Base-by-base conservation (phyloP, 2,329 filamentous ascomycete genomes). In the Talaromyces pinophilus region DNA sequence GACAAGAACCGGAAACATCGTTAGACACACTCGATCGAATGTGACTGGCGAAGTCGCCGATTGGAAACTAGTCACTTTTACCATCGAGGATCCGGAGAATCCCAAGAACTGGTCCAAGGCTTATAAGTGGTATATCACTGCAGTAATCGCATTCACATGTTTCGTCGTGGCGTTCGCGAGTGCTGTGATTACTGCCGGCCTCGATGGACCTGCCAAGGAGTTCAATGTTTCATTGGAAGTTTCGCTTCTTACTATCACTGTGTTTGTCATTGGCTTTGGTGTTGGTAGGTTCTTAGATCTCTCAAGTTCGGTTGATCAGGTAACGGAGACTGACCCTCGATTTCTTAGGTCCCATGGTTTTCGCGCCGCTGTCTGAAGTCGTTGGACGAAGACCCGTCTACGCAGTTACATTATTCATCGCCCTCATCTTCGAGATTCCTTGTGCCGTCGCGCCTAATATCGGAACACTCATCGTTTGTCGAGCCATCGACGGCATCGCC, bases 21-120 rank as follows among this genome's bases (percentile, higher is more conserved):
- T 86, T 28, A 83, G 81, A 70, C 78, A 80, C 46, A 76, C 83
- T 22, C 79, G 79, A 70, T 87, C 90, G 3, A 85, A 89, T 59
- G 82, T 81, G 0, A 82, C 80, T 1, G 83, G 84, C 2, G 76
- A 80, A 62, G 75, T 82, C n/a, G 79, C 83, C 69, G 78, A 83
- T 35, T 88, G 86, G 73, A 86, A 88, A 66, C 80, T 91, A 10
- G 88, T 91, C 40, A 90, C 89, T 0, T 96, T 95, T 74, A 85
- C 83, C 3, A 84, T 88, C 2, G 81, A 88, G 67, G 92, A 95
- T 75, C 85, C 87, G 0, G 90, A 89, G 69, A 94, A 94, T 73
- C 92, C 92, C 0, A 94, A 94, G 83, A 95, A 94, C 77, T 95
- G 91, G 91, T 87, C 85, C 65, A 92, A 92, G 77, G 81, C 79